Percentiles rank a stretch among this genome's conserved stretches.
Conservation (phyloP, 2,329 filamentous ascomycete species). For the Aspergillus niger region DNA sequence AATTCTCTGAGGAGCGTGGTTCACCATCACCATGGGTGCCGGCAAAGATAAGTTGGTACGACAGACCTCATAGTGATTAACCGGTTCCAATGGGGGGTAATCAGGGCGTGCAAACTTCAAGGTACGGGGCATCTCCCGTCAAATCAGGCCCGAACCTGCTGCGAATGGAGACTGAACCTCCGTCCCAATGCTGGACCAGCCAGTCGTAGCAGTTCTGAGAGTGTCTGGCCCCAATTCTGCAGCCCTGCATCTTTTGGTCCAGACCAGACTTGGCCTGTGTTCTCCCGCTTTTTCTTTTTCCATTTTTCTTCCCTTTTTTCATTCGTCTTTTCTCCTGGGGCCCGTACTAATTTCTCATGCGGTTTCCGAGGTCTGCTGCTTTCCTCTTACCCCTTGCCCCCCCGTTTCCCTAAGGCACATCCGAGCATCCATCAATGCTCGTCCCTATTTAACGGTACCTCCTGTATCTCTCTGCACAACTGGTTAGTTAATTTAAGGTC, state of each 20-base stretch:
- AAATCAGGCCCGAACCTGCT: neutral
- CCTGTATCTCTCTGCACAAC: too few relatives aligned
- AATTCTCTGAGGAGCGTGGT: too few relatives aligned
- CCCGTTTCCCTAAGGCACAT: neutral
- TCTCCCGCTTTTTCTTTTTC: neutral
- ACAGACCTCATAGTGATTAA: too few relatives aligned
- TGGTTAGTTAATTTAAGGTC: neutral
- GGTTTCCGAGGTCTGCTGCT: neutral
- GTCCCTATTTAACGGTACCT: neutral
- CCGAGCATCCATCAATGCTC: neutral
- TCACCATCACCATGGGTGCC: too few relatives aligned
- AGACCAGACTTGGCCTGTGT: conserved; percentile 17
- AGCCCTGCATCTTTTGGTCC: conserved; percentile 23
- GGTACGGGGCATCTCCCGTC: conserved; percentile 2
- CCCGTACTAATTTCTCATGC: conserved; percentile 3
- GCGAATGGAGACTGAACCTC: neutral
- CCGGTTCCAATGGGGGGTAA: too few relatives aligned
- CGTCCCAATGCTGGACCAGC: conserved; percentile 1
- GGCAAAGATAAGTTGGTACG: too few relatives aligned
- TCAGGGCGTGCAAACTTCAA: neutral
- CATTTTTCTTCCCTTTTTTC: conserved; percentile 10
- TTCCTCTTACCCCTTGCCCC: conserved; percentile 11
- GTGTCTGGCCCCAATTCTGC: conserved; percentile 16
- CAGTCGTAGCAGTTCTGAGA: neutral
- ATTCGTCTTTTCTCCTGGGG: neutral